Base-by-base conservation (phyloP, 768 basidiomycete species). In the Kwoniella europaea region DNA sequence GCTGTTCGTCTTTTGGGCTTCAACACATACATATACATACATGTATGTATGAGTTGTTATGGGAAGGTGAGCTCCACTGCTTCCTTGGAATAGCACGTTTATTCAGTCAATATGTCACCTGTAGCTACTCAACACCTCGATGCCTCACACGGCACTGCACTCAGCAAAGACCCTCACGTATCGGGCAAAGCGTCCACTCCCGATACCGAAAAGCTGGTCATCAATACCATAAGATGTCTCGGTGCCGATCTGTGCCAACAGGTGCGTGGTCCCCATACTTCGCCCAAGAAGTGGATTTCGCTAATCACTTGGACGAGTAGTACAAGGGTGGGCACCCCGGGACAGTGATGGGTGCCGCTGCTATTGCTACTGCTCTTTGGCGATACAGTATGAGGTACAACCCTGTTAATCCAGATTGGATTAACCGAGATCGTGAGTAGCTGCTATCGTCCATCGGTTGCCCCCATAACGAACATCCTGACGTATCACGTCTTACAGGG, bases 321-420 rank as follows among this genome's bases (percentile, higher is more conserved):
- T 84, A 75, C 77, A 80, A 80, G 65, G 83, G 83, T 20, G 83
- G 83, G 10, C 83, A 84, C 55, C 81, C 82, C 9, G 83, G 83
- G 18, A 84, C 83, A 2, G 81, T 81, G 66, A 84, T 84, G 83
- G 83, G 83, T n/a, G 83, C 81, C 4, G 82, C 83, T 1, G 78
- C 81, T 3, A 82, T 81, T 63, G 83, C 80, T 50, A 73, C 82
- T 24, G 81, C 82, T 3, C 74, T 84, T 13, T 84, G 81, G 81
- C 60, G 76, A 42, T 79, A 84, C 56, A 57, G 71, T 9, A 81
- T 84, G 81, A 58, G 69, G 16, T 83, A 74, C 80, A 84, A 84
- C 69, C 83, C 83, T 9, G 65, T 72, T 63, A 82, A 84, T 67
- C 77, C 82, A 5, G 76, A 79, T 1, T 84, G 84, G 84, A 76